Conservation (phyloP, 768 basidiomycete genomes). For the Amanita fuliginea region DNA sequence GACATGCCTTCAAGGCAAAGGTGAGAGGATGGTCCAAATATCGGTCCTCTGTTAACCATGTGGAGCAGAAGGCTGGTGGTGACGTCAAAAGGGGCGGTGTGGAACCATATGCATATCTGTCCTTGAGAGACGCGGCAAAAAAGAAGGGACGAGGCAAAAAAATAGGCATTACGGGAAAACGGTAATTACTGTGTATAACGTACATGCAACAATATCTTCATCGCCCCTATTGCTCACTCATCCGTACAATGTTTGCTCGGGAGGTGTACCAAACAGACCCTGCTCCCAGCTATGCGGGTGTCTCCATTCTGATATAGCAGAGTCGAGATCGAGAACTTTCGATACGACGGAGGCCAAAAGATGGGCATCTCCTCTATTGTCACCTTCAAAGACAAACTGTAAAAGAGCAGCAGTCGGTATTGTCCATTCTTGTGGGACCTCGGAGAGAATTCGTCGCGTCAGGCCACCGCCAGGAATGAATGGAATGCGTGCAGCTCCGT, state of each 20-base stretch:
- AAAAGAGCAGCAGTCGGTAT: constrained; percentile 50
- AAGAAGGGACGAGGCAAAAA: constrained; percentile 29
- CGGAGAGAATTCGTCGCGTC: constrained; percentile 50
- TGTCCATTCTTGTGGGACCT: constrained; percentile 38
- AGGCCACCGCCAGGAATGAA: constrained; percentile 77
- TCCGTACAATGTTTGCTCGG: constrained; percentile 65
- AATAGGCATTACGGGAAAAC: constrained; percentile 56
- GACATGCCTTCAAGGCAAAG: constrained; percentile 94
- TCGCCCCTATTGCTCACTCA: constrained; percentile 15
- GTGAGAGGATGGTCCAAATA: constrained; percentile 29
- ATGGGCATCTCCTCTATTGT: constrained; percentile 65
- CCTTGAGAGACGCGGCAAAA: constrained; percentile 76
- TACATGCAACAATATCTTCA: constrained; percentile 7
- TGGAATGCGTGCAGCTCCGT: constrained; percentile 29
- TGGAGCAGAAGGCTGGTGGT: constrained; percentile 77
- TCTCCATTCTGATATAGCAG: constrained; percentile 32
- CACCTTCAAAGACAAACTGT: constrained; percentile 75
- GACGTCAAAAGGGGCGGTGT: constrained; percentile 81
- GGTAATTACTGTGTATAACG: constrained; percentile 20
- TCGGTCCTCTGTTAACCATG: constrained; percentile 8
- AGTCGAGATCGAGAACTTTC: constrained; percentile 32
- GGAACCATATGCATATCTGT: constrained; percentile 90
- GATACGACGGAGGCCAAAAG: constrained; percentile 44
- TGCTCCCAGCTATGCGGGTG: constrained; percentile 59
- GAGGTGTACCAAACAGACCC: constrained; percentile 62